phyloP scores from a whole-genome alignment of 2,329 filamentous ascomycete genomes.

The Stromatinia cepivora region DNA sequence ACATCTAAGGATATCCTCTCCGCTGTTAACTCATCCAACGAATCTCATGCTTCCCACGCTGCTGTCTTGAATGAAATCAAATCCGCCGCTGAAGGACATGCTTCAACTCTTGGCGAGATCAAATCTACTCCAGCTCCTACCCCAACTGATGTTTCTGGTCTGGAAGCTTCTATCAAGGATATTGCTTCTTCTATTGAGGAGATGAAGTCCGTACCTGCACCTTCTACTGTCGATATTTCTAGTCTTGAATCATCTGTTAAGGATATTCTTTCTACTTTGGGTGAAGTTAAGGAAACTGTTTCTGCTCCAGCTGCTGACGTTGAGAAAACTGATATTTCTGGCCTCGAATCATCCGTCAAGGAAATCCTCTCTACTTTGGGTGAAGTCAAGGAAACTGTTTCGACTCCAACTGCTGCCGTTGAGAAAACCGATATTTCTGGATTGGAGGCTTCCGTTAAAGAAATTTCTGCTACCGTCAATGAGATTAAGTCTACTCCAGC shows the following conservation, averaged over 20 bases:
- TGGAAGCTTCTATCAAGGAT: constrained; percentile 23
- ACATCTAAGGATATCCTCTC: constrained; percentile 30
- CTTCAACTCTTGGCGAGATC: constrained; percentile 20
- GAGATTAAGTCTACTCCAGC: constrained; percentile 30
- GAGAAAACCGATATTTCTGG: constrained; percentile 27
- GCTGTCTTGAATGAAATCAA: constrained; percentile 31
- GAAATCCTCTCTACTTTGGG: constrained; percentile 28
- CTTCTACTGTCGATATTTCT: constrained; percentile 29
- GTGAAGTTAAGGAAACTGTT: no score
- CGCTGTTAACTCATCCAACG: constrained; percentile 32
- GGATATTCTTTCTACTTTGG: no score
- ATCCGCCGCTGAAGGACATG: constrained; percentile 26
- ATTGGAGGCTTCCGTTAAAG: constrained; percentile 26
- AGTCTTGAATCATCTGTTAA: neutral
- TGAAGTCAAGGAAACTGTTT: constrained; percentile 21
- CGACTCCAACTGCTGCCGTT: constrained; percentile 26
- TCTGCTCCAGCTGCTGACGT: no score
- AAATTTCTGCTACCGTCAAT: constrained; percentile 20
- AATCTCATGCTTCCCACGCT: constrained; percentile 32
- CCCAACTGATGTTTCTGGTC: constrained; percentile 28
- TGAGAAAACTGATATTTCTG: no score
- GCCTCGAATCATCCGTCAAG: constrained; percentile 28
- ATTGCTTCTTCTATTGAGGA: constrained; percentile 25
- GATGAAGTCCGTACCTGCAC: constrained; percentile 24
- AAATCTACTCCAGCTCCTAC: constrained; percentile 27